A percentile compares a stretch with the other conserved stretches of the same genome.
Conservation (phyloP, 129 eudicot genomes). For the Flaveria brownii region DNA sequence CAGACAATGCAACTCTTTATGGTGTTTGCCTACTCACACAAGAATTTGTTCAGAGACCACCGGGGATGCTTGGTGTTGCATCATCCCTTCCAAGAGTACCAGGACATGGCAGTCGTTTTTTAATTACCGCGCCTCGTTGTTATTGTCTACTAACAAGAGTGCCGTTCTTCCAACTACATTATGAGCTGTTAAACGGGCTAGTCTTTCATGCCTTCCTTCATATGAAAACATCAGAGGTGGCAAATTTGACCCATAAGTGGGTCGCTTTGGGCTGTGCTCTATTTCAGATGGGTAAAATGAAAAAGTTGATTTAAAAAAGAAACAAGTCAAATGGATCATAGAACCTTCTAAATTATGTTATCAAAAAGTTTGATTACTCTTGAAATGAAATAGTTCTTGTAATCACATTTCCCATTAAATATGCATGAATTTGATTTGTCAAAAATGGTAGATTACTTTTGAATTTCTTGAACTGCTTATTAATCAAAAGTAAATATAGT, state of each 20-base stretch:
- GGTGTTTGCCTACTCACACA: conserved; percentile 91
- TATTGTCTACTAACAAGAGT: conserved; percentile 85
- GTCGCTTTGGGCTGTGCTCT: background rate
- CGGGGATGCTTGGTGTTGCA: conserved; percentile 52
- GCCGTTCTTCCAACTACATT: conserved; percentile 89
- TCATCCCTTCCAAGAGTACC: conserved; percentile 52
- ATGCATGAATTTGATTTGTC: too few relatives aligned
- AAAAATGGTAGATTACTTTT: too few relatives aligned
- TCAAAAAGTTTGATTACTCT: too few relatives aligned
- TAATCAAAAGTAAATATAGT: background rate
- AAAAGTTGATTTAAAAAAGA: background rate
- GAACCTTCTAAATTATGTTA: background rate
- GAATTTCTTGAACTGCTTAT: background rate
- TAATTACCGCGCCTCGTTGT: conserved; percentile 93
- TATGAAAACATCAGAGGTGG: conserved; percentile 7
- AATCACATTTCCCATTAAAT: too few relatives aligned
- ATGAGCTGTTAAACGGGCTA: conserved; percentile 80
- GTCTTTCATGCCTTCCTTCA: conserved; percentile 22
- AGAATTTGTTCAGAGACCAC: conserved; percentile 86
- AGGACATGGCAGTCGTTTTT: conserved; percentile 54
- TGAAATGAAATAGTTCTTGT: background rate
- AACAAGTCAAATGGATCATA: background rate
- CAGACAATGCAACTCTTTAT: conserved; percentile 86
- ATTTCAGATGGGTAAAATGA: background rate
- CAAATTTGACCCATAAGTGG: background rate